Evolutionary conservation across 208 protist genomes (phyloP), one percentile per base, ranked within the genome.

Genomic region (Acanthamoeba polyphaga): DNA sequence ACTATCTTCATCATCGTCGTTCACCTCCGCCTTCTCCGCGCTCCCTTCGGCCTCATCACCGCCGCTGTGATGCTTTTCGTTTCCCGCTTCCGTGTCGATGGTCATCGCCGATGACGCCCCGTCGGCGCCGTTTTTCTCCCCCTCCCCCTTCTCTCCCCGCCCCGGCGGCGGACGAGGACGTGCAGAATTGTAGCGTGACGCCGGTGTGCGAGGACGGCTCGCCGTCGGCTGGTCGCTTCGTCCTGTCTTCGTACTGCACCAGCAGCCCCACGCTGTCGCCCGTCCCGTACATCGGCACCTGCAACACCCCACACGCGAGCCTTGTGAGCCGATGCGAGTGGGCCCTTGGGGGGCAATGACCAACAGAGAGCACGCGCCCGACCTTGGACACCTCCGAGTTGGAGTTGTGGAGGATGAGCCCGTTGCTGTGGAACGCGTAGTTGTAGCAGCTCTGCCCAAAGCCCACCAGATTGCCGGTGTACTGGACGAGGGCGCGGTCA

Each of bases 351-450:
- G 19, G 55, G 62, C 27, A 22, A 22, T 24, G 62, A 32, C n/a
- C 29, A 15, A 46, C 1, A 46, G 43, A 46, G 43, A 46, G 43
- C 43, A 46, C 43, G 43, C 43, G 43, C 43, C 60, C 17, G 10
- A 80, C 70, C 70, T 49, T 49, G 29, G 27, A 12, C 17, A 80
- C 29, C 5, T 80, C 34, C 1, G 74, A 58, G 38, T 84, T 84
- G 43, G 38, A 58, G 34, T 84, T n/a, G 43, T 84, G 34, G 22
- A 84, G 38, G 74, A 84, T 55, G 43, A 84, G 46, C 38, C 74
- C 74, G 46, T 84, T 84, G 74, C 74, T 84, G 43, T 84, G 74
- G 22, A 84, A 84, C 13, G 74, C 74, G 46, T 84, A 84, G 74
- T 84, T 84, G 74, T 46, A 84, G 22, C 74, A 84, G 74, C 22